Conservation (phyloP, 345 rosid genomes). For the Noccaea bulbosa region DNA sequence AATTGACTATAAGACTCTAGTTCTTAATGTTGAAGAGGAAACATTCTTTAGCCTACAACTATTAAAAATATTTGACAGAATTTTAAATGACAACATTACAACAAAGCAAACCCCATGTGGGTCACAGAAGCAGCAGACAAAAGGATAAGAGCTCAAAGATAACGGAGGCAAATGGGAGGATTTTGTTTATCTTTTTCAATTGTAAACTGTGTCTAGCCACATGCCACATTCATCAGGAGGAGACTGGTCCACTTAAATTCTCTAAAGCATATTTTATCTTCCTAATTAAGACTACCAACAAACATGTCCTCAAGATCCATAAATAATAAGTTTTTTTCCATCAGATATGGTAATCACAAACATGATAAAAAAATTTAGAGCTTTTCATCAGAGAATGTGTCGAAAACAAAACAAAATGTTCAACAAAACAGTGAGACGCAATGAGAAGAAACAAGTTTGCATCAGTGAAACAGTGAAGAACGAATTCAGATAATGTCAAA, state of each 20-base stretch:
- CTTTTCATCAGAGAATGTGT: background rate
- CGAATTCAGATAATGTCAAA: background rate
- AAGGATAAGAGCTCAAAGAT: constrained; percentile 32
- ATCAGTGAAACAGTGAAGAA: background rate
- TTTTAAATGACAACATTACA: background rate
- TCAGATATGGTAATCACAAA: background rate
- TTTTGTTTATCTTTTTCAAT: background rate
- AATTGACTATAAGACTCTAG: constrained; percentile 5
- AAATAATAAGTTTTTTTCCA: too few relatives aligned
- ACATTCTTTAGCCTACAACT: background rate
- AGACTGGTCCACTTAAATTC: constrained; percentile 26
- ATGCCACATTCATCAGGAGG: background rate
- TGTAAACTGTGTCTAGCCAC: background rate
- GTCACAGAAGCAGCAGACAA: constrained; percentile 25
- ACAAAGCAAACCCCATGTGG: constrained; percentile 21
- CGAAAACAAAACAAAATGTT: constrained; percentile 4
- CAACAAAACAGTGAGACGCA: background rate
- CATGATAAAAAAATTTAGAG: background rate
- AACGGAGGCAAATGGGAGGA: background rate
- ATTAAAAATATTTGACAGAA: constrained; percentile 2
- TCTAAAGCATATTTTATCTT: constrained; percentile 5
- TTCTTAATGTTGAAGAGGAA: background rate
- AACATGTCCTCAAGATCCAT: background rate
- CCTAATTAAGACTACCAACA: background rate
- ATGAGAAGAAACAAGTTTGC: background rate